These are phyloP conservation scores for Canna indica DNA, from an alignment of 176 grass and related monocot genomes.

Conservation along the genomic window DNA sequence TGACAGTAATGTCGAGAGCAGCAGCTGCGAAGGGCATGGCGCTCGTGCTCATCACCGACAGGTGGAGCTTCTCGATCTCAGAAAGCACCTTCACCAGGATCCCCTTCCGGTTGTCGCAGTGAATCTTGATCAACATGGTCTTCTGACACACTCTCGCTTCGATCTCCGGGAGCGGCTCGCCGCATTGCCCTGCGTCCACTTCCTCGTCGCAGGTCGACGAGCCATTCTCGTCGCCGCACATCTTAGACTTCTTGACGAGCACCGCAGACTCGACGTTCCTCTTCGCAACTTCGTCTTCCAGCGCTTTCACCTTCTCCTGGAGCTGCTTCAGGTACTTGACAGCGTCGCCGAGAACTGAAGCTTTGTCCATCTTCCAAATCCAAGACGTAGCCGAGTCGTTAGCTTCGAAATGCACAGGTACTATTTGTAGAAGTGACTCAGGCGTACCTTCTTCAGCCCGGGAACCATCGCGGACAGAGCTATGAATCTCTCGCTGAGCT, in stretches of 20 bases:
- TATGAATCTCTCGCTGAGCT: slow-evolving; percentile 91
- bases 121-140: slow-evolving; percentile 68
- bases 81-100: slow-evolving; percentile 46
- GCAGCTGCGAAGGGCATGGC: slow-evolving; percentile 70
- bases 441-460: slow-evolving; percentile 71
- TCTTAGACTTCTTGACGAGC: slow-evolving; percentile 61
- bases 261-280: slow-evolving; percentile 68
- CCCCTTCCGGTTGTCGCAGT: slow-evolving; percentile 80
- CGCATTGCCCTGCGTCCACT: slow-evolving; percentile 24
- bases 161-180: slow-evolving; percentile 48
- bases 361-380: slow-evolving; percentile 82
- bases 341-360: slow-evolving; percentile 79
- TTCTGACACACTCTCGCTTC: slow-evolving; percentile 61
- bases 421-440: not conserved
- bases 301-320: slow-evolving; percentile 57
- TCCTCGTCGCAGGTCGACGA: slow-evolving; percentile 58
- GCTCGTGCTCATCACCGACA: slow-evolving; percentile 69
- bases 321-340: slow-evolving; percentile 85
- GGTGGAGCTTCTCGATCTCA: slow-evolving; percentile 53
- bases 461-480: slow-evolving; percentile 83
- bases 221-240: slow-evolving; percentile 35
- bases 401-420: too few species aligned
- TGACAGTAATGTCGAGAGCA: slow-evolving; percentile 74
- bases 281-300: slow-evolving; percentile 48
- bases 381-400: not conserved